These are phyloP conservation scores for Mortierella sp. DNA, from an alignment of 371 early-diverging fungal species.

Conservation along the genomic window DNA sequence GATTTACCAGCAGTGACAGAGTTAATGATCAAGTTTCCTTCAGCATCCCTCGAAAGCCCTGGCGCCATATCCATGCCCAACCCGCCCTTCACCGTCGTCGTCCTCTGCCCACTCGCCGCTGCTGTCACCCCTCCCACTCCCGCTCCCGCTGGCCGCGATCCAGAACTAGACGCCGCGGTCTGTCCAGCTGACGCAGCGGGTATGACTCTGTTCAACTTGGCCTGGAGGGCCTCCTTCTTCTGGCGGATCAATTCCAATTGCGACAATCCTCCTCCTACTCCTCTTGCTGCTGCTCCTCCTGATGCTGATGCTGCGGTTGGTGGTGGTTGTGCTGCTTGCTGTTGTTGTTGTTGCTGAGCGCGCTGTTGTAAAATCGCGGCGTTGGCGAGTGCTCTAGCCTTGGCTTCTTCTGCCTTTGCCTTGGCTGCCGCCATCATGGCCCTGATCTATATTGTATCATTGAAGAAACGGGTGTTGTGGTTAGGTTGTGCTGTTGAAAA, in stretches of 20 bases:
- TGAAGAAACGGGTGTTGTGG: background rate
- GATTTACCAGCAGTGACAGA: slow-evolving; percentile 36
- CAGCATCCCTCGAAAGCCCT: slow-evolving; percentile 48
- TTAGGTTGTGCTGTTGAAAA: background rate
- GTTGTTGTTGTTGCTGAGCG: slow-evolving; percentile 21
- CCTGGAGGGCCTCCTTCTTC: slow-evolving; percentile 29
- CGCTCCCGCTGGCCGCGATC: background rate
- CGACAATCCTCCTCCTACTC: slow-evolving; percentile 19
- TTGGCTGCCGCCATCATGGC: slow-evolving; percentile 44
- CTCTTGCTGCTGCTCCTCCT: slow-evolving; percentile 19
- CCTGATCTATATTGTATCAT: slow-evolving; percentile 14
- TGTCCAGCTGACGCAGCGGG: background rate
- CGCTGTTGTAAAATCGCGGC: slow-evolving; percentile 7
- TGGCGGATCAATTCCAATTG: slow-evolving; percentile 23
- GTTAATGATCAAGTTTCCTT: slow-evolving; percentile 52
- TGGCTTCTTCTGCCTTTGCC: slow-evolving; percentile 23
- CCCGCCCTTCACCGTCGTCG: slow-evolving; percentile 37
- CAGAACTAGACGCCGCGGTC: too few species aligned
- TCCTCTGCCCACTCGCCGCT: background rate
- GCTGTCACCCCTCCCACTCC: background rate
- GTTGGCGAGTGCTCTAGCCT: slow-evolving; percentile 26
- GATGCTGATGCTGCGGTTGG: slow-evolving; percentile 10
- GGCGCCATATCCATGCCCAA: slow-evolving; percentile 39
- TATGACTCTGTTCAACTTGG: slow-evolving; percentile 17
- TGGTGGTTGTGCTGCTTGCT: background rate